These are phyloP conservation scores for Zygosaccharomyces sapae DNA, from an alignment of 1,139 yeast species.

Conservation along the genomic window DNA sequence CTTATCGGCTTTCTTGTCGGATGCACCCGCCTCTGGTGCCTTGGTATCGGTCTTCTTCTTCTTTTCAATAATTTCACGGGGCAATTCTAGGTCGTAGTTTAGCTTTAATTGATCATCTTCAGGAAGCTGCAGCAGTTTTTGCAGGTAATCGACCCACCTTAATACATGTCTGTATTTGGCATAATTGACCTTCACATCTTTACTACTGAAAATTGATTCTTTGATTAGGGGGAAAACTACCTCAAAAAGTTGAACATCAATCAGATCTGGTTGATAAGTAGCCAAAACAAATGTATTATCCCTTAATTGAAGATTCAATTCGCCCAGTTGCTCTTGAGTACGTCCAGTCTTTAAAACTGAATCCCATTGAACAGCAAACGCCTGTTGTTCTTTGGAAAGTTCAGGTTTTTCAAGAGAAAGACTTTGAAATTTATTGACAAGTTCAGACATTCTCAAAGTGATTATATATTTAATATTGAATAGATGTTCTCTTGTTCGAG, in stretches of 20 bases:
- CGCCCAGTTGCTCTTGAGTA: slow-evolving; percentile 53
- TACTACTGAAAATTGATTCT: slow-evolving; percentile 45
- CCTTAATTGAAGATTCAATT: slow-evolving; percentile 68
- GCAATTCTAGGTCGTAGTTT: slow-evolving; percentile 58
- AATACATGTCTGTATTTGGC: slow-evolving; percentile 74
- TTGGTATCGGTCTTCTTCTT: slow-evolving; percentile 45
- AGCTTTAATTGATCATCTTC: slow-evolving; percentile 50
- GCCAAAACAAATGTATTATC: slow-evolving; percentile 68
- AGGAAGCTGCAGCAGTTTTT: slow-evolving; percentile 56
- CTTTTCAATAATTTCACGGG: slow-evolving; percentile 64
- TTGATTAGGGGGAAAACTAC: slow-evolving; percentile 57
- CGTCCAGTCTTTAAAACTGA: slow-evolving; percentile 56
- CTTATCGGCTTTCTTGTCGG: slow-evolving; percentile 31
- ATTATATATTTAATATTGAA: not conserved
- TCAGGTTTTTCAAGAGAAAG: slow-evolving; percentile 39
- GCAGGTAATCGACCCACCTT: slow-evolving; percentile 89
- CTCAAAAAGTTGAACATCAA: slow-evolving; percentile 67
- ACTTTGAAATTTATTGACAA: slow-evolving; percentile 42
- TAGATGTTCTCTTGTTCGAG: not conserved
- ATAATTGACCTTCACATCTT: slow-evolving; percentile 36
- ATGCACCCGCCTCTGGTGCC: slow-evolving; percentile 35
- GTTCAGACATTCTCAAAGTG: slow-evolving; percentile 41
- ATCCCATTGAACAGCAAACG: slow-evolving; percentile 77
- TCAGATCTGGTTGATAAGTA: slow-evolving; percentile 51
- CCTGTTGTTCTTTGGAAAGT: slow-evolving; percentile 48